Percentiles rank a stretch among this genome's conserved stretches.
Evolutionary conservation across 2,329 filamentous ascomycete genomes (phyloP).

Genomic region (Tolypocladium capitatum): DNA sequence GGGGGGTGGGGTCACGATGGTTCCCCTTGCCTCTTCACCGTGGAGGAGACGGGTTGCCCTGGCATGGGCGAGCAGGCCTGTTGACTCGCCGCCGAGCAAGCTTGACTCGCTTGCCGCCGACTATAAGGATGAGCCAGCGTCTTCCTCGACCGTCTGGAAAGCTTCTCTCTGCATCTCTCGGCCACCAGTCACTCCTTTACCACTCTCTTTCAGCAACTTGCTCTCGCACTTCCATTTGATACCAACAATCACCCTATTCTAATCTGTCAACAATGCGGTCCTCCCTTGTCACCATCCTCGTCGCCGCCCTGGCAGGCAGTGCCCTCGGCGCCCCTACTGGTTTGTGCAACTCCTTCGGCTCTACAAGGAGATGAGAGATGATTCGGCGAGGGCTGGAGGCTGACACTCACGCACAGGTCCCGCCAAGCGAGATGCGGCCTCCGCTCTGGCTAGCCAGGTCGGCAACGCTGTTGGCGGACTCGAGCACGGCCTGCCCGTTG

Average conservation of each 20-base stretch:
- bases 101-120: not conserved
- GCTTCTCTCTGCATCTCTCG: not conserved
- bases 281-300: slow-evolving; percentile 5
- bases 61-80: not conserved
- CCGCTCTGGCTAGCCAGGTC: slow-evolving; percentile 7
- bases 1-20: not conserved
- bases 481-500: slow-evolving; percentile 5
- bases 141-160: not conserved
- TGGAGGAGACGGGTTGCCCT: not conserved
- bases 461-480: slow-evolving; percentile 5
- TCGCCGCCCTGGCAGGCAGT: slow-evolving; percentile 5
- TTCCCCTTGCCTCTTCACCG: not conserved
- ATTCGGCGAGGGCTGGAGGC: not conserved
- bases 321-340: slow-evolving; percentile 6
- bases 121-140: not conserved
- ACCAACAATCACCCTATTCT: not conserved
- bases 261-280: slow-evolving; percentile 10
- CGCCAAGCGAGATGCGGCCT: slow-evolving; percentile 3
- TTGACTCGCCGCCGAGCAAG: not conserved
- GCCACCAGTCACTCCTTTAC: not conserved
- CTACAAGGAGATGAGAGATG: not conserved
- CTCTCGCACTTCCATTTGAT: not conserved
- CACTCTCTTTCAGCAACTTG: not conserved
- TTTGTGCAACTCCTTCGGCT: not conserved
- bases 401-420: not conserved